Conservation (phyloP, 768 basidiomycete species). For the Amanita polypyramis region DNA sequence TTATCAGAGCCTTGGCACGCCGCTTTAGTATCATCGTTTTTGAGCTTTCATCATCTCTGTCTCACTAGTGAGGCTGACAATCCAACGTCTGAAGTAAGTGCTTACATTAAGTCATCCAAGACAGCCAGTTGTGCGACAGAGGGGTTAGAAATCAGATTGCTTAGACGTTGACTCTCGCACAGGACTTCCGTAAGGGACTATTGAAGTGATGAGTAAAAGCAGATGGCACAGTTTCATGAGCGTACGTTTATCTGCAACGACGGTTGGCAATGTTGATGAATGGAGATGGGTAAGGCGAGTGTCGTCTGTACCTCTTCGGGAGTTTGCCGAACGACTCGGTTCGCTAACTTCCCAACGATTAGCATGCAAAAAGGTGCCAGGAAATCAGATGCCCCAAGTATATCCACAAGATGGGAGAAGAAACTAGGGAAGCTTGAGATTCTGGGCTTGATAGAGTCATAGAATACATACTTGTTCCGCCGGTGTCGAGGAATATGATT, state of each 20-base stretch:
- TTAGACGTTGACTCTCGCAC: slow-evolving; percentile 53
- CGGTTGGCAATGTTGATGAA: slow-evolving; percentile 46
- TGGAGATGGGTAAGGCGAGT: slow-evolving; percentile 54
- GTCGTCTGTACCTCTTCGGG: slow-evolving; percentile 47
- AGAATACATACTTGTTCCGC: slow-evolving; percentile 58
- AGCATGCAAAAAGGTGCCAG: slow-evolving; percentile 77
- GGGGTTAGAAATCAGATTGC: slow-evolving; percentile 29
- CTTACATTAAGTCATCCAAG: slow-evolving; percentile 49
- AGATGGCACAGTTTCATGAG: background rate
- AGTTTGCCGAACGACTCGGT: slow-evolving; percentile 54
- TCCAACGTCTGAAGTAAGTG: background rate
- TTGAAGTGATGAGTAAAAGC: slow-evolving; percentile 1
- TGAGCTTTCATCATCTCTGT: slow-evolving; percentile 52
- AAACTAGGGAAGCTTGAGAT: slow-evolving; percentile 41
- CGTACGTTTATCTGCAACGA: slow-evolving; percentile 44
- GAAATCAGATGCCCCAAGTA: slow-evolving; percentile 74
- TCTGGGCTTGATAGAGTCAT: background rate
- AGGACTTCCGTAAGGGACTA: slow-evolving; percentile 59
- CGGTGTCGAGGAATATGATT: slow-evolving; percentile 90
- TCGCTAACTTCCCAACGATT: slow-evolving; percentile 68
- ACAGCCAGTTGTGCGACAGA: slow-evolving; percentile 32
- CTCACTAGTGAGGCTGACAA: background rate
- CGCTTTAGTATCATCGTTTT: slow-evolving; percentile 38
- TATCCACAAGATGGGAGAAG: slow-evolving; percentile 78
- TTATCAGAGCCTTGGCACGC: slow-evolving; percentile 57